Evolutionary conservation across 73 alveolate genomes (phyloP).

Genomic region (Tetrahymena elliotti): DNA sequence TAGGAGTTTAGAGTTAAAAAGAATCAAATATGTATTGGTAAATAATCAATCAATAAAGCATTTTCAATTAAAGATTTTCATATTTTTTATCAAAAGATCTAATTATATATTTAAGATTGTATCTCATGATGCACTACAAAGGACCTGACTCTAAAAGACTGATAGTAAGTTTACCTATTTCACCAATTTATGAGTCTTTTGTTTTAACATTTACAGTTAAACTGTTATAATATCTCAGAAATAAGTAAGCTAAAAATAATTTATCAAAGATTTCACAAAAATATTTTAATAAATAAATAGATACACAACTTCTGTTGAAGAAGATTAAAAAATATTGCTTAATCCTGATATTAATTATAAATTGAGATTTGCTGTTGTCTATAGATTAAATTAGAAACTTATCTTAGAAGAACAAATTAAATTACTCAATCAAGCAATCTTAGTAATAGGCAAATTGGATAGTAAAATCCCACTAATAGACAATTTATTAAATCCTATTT

Average conservation of each 20-base stretch:
- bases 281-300: not conserved
- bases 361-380: not conserved
- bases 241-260: not conserved
- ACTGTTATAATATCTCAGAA: slow-evolving; percentile 1
- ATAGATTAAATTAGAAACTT: not conserved
- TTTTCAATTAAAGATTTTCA: not conserved
- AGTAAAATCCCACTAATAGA: not conserved
- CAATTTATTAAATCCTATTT: not conserved
- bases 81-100: not conserved
- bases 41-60: not conserved
- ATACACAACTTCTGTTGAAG: not conserved
- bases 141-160: slow-evolving; percentile 2
- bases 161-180: slow-evolving; percentile 19
- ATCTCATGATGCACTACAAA: slow-evolving; percentile 21
- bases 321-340: not conserved
- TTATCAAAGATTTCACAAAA: not conserved
- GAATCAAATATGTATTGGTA: slow-evolving; percentile 6
- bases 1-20: slow-evolving; percentile 30
- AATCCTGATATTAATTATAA: not conserved
- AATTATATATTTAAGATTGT: slow-evolving; percentile 31
- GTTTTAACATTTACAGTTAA: slow-evolving; percentile 16
- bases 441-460: not conserved
- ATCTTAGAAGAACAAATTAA: not conserved
- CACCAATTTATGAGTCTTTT: slow-evolving; percentile 22
- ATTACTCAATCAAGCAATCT: not conserved